Base-by-base conservation (phyloP, 2,329 filamentous ascomycete species). In the Xylariaceae sp. region DNA sequence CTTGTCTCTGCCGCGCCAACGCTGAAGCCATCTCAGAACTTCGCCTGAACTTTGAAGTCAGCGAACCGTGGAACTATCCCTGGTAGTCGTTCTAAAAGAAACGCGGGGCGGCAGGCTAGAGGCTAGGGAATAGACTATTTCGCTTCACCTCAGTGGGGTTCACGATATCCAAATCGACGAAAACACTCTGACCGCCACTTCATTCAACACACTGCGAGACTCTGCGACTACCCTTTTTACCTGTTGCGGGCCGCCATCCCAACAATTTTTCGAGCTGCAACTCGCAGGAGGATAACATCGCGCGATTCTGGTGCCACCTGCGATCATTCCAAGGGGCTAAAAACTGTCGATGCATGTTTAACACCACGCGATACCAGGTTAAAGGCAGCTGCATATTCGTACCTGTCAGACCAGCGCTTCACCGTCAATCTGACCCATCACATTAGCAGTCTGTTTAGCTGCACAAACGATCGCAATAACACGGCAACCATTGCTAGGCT, bases 141-240 rank as follows among this genome's bases (percentile, higher is more conserved):
- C 55, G 58, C 53, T 50, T 44, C 45, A 55, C 48, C 49, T 7
- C 22, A 27, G 50, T 58, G 57, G 57, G 60, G 58, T 58, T 61
- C 61, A 63, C 60, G 60, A 61, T 59, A 60, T 50, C 46, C 27
- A 44, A 44, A 51, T 48, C 48, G 38, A 41, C 35, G 22, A 44
- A 15, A 14, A 39, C 15, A 33, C 45, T 52, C 52, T 60, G 60
- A 63, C 61, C 61, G 61, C 61, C 50, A 62, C 55, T 63, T 62
- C 49, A 42, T 55, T 41, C 55, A 54, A 55, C 51, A 54, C 53
- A 55, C 49, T 51, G 45, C 44, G 44, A 55, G 49, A 54, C 53
- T 54, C 49, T 51, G 45, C 44, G 44, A 50, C 50, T 52, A 50
- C 22, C 22, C 22, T 27, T 27, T n/a, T 5, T 27, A 27, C 22